phyloP scores from a whole-genome alignment of 192 early-diverging fungal genomes.

The Linnemannia schmuckeri region DNA sequence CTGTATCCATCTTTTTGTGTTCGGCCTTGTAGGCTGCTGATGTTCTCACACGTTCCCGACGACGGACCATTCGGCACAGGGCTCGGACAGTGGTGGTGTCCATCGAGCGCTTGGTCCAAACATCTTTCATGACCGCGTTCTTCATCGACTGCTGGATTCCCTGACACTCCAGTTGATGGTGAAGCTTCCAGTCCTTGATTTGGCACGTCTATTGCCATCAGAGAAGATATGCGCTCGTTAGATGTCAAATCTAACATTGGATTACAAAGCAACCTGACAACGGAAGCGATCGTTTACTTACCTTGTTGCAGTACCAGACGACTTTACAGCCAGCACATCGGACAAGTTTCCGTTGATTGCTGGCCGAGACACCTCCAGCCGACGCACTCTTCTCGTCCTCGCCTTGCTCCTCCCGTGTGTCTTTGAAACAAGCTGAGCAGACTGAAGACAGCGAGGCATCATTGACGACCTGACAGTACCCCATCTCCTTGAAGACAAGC shows the following conservation, averaged over 20 bases:
- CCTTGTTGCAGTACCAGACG: slow-evolving; percentile 54
- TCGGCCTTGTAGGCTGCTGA: slow-evolving; percentile 32
- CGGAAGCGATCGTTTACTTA: background rate
- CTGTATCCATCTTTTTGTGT: slow-evolving; percentile 28
- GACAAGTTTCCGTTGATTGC: slow-evolving; percentile 35
- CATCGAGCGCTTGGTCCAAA: slow-evolving; percentile 42
- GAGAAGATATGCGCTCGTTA: background rate
- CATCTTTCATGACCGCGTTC: slow-evolving; percentile 27
- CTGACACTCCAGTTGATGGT: slow-evolving; percentile 50
- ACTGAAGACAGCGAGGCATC: slow-evolving; percentile 40
- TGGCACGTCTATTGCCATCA: slow-evolving; percentile 30
- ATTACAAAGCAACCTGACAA: no score
- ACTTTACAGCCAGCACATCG: slow-evolving; percentile 46
- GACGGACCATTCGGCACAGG: slow-evolving; percentile 36
- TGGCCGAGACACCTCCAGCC: slow-evolving; percentile 5
- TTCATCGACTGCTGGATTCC: slow-evolving; percentile 45
- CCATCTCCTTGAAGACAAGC: slow-evolving; percentile 46
- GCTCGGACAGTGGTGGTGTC: slow-evolving; percentile 38
- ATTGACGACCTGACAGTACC: slow-evolving; percentile 49
- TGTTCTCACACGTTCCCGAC: slow-evolving; percentile 33
- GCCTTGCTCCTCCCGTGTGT: slow-evolving; percentile 39
- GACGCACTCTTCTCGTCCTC: slow-evolving; percentile 21
- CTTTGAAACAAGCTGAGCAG: slow-evolving; percentile 49
- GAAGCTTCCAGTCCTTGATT: slow-evolving; percentile 51
- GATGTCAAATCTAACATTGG: background rate